Evolutionary conservation across 148 eudicot genomes (phyloP), one percentile per base, ranked within the genome.

Genomic region (Fagopyrum esculentum): DNA sequence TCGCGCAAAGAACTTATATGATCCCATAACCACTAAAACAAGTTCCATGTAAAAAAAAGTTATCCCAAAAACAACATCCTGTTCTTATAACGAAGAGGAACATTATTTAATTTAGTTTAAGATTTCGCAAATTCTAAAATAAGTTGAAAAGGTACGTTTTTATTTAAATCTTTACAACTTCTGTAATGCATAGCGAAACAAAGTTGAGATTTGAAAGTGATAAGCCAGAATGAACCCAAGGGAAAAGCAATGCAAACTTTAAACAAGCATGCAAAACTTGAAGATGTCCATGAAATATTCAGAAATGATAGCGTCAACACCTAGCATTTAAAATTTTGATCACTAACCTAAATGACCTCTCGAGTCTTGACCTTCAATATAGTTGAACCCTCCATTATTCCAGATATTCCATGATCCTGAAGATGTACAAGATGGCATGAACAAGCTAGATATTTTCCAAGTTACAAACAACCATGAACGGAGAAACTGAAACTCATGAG

Each of bases 361-460:
- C 4, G 15, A 29, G 4, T 40, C 47, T 66, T 12, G 17, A 43
- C 19, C 71, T 66, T 66, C 71, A 66, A 40, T 66, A 66, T 35
- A 66, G 47, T 66, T 40, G 71, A 66, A 46, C 74, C 59, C 35
- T 72, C 74, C 29, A 2, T 30, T 4, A 72, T 72, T 72, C 44
- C 74, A 72, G 44, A 72, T 49, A 48, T 29, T 46, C 55, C 74
- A 72, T 29, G 74, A 49, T 72, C 74, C 74, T 72, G 74, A 72
- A 72, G 4, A 35, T 66, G 71, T 66, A 43, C 71, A 66, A 35
- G n/a, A 40, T 66, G 17, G 71, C 46, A 40, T 11, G 47, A 66
- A 49, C 11, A 49, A 66, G 19, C 40, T 15, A 40, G 71, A 30
- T 66, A 6, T 9, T 35, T 66, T 66, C 13, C 3, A 3, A 35